These are phyloP conservation scores for Suillus subaureus DNA, from an alignment of 768 basidiomycete species.

Conservation along the genomic window DNA sequence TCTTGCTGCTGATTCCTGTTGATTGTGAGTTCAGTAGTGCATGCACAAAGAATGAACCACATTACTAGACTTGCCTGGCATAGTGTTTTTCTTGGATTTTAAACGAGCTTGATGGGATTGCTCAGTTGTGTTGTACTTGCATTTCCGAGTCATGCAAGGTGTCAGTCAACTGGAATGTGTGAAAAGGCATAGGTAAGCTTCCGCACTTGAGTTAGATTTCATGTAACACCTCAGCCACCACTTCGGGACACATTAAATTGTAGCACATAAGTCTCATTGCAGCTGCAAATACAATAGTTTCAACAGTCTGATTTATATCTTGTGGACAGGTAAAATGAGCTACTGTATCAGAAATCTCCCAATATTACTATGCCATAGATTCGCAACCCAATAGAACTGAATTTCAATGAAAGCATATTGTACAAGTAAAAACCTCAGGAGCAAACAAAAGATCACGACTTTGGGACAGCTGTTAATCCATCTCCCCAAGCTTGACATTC, in stretches of 20 bases:
- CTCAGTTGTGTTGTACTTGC: conserved; percentile 2
- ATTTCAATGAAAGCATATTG: too few relatives aligned
- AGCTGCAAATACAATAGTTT: too few relatives aligned
- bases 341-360: too few relatives aligned
- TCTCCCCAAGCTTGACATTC: too few relatives aligned
- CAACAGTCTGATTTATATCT: too few relatives aligned
- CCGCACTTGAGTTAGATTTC: not conserved
- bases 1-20: not conserved
- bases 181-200: not conserved
- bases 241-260: not conserved
- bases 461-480: too few relatives aligned
- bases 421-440: too few relatives aligned
- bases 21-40: not conserved
- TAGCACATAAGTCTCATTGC: too few relatives aligned
- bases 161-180: not conserved
- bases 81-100: not conserved
- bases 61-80: not conserved
- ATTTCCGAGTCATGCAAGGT: not conserved
- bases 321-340: too few relatives aligned
- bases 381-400: too few relatives aligned
- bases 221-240: not conserved
- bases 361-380: too few relatives aligned
- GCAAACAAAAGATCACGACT: too few relatives aligned
- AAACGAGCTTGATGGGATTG: not conserved
- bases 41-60: not conserved